A percentile compares a stretch with the other conserved stretches of the same genome.
Conservation (phyloP, 1,139 yeast genomes). For the Eremothecium sinecaudum region DNA sequence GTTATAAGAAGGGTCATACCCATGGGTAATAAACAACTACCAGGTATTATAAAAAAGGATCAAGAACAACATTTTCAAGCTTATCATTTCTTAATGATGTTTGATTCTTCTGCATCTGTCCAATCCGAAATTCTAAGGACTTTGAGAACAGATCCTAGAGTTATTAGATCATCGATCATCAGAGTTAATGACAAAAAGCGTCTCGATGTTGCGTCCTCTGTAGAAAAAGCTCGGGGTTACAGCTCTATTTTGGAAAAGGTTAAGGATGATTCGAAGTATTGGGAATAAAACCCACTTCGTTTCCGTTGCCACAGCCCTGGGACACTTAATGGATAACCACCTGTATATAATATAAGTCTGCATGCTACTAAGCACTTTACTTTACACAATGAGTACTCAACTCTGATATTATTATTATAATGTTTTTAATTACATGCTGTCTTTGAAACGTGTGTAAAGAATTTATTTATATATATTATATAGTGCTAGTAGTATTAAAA, state of each 20-base stretch:
- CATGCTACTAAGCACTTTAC: no score
- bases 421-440: no score
- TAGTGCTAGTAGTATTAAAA: no score
- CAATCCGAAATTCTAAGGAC: slow-evolving; percentile 80
- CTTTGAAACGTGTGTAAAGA: no score
- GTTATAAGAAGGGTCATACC: slow-evolving; percentile 75
- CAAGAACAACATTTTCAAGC: slow-evolving; percentile 90
- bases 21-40: slow-evolving; percentile 69
- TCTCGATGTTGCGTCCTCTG: slow-evolving; percentile 47
- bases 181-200: slow-evolving; percentile 53
- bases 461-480: no score
- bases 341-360: no score
- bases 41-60: slow-evolving; percentile 72
- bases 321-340: no score
- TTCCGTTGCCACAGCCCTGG: no score
- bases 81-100: slow-evolving; percentile 73
- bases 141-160: slow-evolving; percentile 79
- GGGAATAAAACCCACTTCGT: not conserved
- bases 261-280: slow-evolving; percentile 7
- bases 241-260: slow-evolving; percentile 20
- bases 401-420: no score
- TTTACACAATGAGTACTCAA: no score
- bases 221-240: slow-evolving; percentile 34
- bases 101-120: slow-evolving; percentile 77
- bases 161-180: slow-evolving; percentile 66